phyloP scores from a whole-genome alignment of 192 early-diverging fungal genomes.

The Coemansia sp. region DNA sequence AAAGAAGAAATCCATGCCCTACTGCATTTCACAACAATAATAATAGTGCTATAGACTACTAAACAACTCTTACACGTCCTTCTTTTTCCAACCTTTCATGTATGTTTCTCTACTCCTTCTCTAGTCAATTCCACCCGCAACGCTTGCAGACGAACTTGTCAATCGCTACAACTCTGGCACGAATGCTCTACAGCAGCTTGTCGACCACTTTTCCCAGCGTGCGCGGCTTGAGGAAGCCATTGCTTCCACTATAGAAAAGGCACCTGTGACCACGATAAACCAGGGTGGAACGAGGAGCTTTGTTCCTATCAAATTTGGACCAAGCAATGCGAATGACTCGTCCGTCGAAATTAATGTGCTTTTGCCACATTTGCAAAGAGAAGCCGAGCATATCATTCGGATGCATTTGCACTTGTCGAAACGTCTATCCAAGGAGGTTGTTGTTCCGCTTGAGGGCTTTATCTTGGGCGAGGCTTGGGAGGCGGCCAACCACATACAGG shows the following conservation, averaged over 20 bases:
- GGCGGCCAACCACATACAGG: conserved; percentile 18
- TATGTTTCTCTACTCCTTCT: neutral
- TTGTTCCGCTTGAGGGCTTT: conserved; percentile 31
- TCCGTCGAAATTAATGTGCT: conserved; percentile 16
- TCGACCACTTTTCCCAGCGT: conserved; percentile 30
- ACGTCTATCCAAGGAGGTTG: conserved; percentile 46
- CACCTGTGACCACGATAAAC: conserved; percentile 1
- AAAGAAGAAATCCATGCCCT: neutral
- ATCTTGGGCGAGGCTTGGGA: conserved; percentile 27
- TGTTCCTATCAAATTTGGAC: neutral
- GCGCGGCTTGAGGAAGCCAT: conserved; percentile 39
- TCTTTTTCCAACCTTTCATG: neutral
- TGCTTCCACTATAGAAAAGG: conserved; percentile 36
- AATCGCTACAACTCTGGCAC: conserved; percentile 30
- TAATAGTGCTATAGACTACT: neutral
- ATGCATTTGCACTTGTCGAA: conserved; percentile 42
- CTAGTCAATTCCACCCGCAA: conserved; percentile 33
- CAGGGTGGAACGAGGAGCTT: neutral
- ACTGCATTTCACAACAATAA: no score
- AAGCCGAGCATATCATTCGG: conserved; percentile 30
- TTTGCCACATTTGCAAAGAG: conserved; percentile 25
- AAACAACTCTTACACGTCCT: neutral
- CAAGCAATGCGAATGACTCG: neutral
- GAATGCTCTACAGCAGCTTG: conserved; percentile 29
- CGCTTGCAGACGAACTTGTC: conserved; percentile 40